A percentile compares a stretch with the other conserved stretches of the same genome.
Conservation (phyloP, 805 yeast species). For the Zygosaccharomyces kombuchaensis region DNA sequence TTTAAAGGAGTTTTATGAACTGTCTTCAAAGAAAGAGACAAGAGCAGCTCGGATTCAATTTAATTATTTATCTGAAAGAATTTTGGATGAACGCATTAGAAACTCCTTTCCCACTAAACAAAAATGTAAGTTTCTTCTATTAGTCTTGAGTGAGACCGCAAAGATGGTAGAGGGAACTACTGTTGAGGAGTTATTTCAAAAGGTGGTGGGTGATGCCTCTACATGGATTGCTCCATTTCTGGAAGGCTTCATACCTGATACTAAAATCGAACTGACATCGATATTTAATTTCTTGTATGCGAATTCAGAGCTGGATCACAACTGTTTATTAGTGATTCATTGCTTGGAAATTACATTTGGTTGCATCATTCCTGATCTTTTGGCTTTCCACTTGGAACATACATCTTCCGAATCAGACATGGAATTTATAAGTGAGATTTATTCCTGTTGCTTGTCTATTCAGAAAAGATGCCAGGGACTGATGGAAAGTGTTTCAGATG, state of each 20-base stretch:
- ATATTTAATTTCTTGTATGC: background rate
- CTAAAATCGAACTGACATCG: background rate
- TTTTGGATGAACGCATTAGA: slow-evolving; percentile 1
- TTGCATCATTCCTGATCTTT: slow-evolving; percentile 3
- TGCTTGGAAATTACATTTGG: slow-evolving; percentile 1
- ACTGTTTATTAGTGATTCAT: background rate
- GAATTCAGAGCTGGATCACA: background rate
- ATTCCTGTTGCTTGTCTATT: slow-evolving; percentile 6
- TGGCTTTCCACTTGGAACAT: slow-evolving; percentile 1
- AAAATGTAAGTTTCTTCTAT: background rate
- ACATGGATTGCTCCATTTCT: slow-evolving; percentile 1
- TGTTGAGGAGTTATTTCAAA: background rate
- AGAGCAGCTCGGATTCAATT: slow-evolving; percentile 1
- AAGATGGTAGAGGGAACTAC: background rate
- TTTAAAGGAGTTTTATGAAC: slow-evolving; percentile 5
- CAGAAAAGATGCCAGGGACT: slow-evolving; percentile 1
- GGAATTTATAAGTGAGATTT: background rate
- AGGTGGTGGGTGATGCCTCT: background rate
- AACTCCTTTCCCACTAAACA: background rate
- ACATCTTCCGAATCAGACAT: background rate
- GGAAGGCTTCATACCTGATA: background rate
- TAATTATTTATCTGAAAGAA: slow-evolving; percentile 3
- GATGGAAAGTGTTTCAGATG: background rate
- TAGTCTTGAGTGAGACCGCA: background rate
- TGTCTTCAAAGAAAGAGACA: background rate